Percentiles rank a stretch among this genome's conserved stretches.
Evolutionary conservation across 2,329 filamentous ascomycete genomes (phyloP).

Genomic region (Thelonectria olida): DNA sequence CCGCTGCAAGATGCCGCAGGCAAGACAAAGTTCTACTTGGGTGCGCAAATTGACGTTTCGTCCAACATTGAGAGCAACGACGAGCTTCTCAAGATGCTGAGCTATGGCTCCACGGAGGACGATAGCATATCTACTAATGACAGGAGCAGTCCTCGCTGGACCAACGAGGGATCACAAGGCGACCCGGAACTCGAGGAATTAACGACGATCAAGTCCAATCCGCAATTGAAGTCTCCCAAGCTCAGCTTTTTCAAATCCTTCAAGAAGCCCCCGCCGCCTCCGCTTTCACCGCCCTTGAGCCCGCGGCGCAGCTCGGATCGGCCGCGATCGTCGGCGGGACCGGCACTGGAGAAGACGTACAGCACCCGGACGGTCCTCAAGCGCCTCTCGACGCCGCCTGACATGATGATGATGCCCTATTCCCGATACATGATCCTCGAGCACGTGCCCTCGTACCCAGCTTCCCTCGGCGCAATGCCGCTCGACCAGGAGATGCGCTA

Average conservation of each 20-base stretch:
- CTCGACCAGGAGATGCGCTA: constrained; percentile 41
- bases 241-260: constrained; percentile 48
- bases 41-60: constrained; percentile 66
- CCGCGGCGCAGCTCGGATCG: constrained; percentile 38
- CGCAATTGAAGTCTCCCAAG: constrained; percentile 37
- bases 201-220: constrained; percentile 31
- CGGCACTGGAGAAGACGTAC: constrained; percentile 36
- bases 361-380: constrained; percentile 39
- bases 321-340: constrained; percentile 36
- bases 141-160: constrained; percentile 23
- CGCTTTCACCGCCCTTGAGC: constrained; percentile 37
- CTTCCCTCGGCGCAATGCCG: constrained; percentile 36
- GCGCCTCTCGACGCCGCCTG: constrained; percentile 29
- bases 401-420: constrained; percentile 39
- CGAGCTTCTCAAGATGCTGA: constrained; percentile 61
- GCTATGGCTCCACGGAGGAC: constrained; percentile 42
- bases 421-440: constrained; percentile 46
- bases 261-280: constrained; percentile 36
- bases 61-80: constrained; percentile 59
- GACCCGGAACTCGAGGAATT: constrained; percentile 40
- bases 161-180: constrained; percentile 21
- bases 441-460: constrained; percentile 36
- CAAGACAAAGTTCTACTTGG: constrained; percentile 61
- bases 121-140: constrained; percentile 23
- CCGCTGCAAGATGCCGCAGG: constrained; percentile 60